Evolutionary conservation across 108 stramenopile genomes (phyloP), one percentile per base, ranked within the genome.

Genomic region (Parietichytrium sp.): DNA sequence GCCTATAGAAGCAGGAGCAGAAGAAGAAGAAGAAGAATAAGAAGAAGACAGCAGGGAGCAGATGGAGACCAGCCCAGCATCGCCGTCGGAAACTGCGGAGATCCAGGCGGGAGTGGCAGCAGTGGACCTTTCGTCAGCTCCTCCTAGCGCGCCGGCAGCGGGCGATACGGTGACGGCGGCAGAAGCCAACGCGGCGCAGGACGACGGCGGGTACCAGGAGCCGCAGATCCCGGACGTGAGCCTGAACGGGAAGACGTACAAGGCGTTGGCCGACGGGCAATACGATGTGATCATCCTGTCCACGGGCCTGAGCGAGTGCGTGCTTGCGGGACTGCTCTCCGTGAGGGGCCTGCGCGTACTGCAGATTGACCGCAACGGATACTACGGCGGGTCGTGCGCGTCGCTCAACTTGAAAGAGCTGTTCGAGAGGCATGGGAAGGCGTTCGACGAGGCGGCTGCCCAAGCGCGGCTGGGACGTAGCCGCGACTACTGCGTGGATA

Each of bases 221-320:
- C 61, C 42, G 61, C 10, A 31, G 61, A 16, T 42, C 38, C 61
- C 61, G 20, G 45, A 72, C 29, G 82, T 82, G 18, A 42, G 3
- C n/a, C 81, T 82, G 36, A 48, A 79, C 42, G 82, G 78, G 31
- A 80, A 93, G 79, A 95, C 95, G 54, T 95, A 93, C 88, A 92
- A 94, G 77, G 82, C 95, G 36, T 88, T 99, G 26, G 98, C 98
- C 7, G 98, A 99, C 85, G 98, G 97, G 4, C 95, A 98, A 85
- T 99, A 99, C 87, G 98, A 99, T 86, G 95, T 94, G 50, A 99
- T 99, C 89, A 91, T 99, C 33, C 90, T 98, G 83, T 97, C 97
- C 26, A 99, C 98, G 47, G 98, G 98, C 7, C 88, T 99, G 79
- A 98, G 97, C 82, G 97, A 99, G 85, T 97, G 96, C 83, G 94